Evolutionary conservation across 2,329 filamentous ascomycete species (phyloP).

Genomic region (Diaporthe citri): DNA sequence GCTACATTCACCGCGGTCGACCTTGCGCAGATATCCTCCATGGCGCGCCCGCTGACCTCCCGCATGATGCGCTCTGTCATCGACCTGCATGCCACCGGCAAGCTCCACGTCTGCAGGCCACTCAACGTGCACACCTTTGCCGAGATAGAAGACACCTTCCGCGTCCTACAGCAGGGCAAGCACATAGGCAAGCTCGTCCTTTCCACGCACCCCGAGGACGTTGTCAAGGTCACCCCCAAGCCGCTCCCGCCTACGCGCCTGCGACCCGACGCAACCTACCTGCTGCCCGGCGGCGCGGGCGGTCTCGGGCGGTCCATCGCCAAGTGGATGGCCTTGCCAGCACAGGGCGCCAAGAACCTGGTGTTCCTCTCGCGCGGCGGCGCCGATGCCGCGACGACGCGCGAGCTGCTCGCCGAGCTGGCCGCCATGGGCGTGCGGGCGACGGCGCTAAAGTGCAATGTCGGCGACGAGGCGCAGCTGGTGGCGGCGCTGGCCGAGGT

Average conservation of each 20-base stretch:
- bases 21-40: slow-evolving; percentile 41
- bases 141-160: slow-evolving; percentile 53
- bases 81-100: slow-evolving; percentile 29
- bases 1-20: slow-evolving; percentile 48
- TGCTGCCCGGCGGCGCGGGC: slow-evolving; percentile 51
- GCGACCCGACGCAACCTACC: slow-evolving; percentile 46
- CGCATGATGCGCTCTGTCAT: slow-evolving; percentile 32
- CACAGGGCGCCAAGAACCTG: slow-evolving; percentile 49
- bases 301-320: slow-evolving; percentile 50
- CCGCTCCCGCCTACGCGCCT: slow-evolving; percentile 38
- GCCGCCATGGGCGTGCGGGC: slow-evolving; percentile 43
- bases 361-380: slow-evolving; percentile 49
- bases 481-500: slow-evolving; percentile 43
- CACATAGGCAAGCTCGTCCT: slow-evolving; percentile 54
- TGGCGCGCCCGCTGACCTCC: slow-evolving; percentile 22
- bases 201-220: slow-evolving; percentile 40
- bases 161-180: slow-evolving; percentile 48
- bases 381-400: slow-evolving; percentile 36
- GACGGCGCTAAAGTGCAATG: slow-evolving; percentile 46
- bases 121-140: slow-evolving; percentile 32
- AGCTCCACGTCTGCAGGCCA: slow-evolving; percentile 33
- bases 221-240: slow-evolving; percentile 43
- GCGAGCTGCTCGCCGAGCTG: slow-evolving; percentile 44
- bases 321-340: slow-evolving; percentile 46
- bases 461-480: slow-evolving; percentile 47